These are phyloP conservation scores for Recurvomyces mirabilis DNA, from an alignment of 495 filamentous ascomycete genomes.

Conservation along the genomic window DNA sequence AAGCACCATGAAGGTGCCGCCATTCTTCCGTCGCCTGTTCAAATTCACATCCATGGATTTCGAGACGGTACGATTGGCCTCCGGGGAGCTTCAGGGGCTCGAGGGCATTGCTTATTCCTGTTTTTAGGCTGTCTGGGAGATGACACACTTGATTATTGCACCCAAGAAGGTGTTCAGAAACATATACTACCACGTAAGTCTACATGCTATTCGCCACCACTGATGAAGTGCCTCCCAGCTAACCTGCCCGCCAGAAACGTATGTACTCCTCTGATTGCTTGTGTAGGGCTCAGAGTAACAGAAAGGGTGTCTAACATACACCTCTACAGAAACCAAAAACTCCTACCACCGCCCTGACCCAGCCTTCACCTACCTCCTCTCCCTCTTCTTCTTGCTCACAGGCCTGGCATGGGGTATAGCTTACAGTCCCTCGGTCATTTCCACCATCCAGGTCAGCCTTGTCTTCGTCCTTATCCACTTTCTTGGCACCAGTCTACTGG, in stretches of 20 bases:
- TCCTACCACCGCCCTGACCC: slow-evolving; percentile 68
- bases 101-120: not conserved
- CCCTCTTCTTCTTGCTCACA: slow-evolving; percentile 62
- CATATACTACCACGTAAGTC: slow-evolving; percentile 66
- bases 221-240: too few relatives aligned
- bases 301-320: too few relatives aligned
- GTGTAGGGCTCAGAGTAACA: too few relatives aligned
- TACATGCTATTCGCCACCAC: slow-evolving; percentile 8
- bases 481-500: slow-evolving; percentile 47
- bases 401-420: slow-evolving; percentile 64
- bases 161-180: slow-evolving; percentile 69
- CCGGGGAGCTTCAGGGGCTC: too few relatives aligned
- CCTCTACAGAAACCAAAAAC: slow-evolving; percentile 66
- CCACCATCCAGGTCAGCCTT: slow-evolving; percentile 48
- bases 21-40: slow-evolving; percentile 38
- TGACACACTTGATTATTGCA: slow-evolving; percentile 60
- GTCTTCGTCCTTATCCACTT: slow-evolving; percentile 61
- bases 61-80: slow-evolving; percentile 35
- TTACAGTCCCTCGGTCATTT: slow-evolving; percentile 45
- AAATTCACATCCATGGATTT: slow-evolving; percentile 39
- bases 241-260: too few relatives aligned
- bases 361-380: slow-evolving; percentile 66
- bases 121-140: slow-evolving; percentile 56
- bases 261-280: too few relatives aligned
- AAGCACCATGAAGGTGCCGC: slow-evolving; percentile 35